Base-by-base conservation (phyloP, 495 filamentous ascomycete genomes). In the Aspergillus bertholletiae region DNA sequence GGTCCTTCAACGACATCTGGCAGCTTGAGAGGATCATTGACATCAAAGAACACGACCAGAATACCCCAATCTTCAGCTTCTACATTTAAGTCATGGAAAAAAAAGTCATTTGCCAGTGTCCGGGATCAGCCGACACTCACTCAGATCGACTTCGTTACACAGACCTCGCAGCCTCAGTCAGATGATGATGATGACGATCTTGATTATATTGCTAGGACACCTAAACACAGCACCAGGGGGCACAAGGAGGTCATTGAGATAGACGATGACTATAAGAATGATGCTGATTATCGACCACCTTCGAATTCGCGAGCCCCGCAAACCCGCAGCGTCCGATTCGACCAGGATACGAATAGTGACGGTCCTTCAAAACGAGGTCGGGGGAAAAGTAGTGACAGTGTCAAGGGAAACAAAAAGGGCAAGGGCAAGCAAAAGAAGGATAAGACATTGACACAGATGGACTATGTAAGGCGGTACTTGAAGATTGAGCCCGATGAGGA, bases 381-480 rank as follows among this genome's bases (percentile, higher is more conserved):
- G 18, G 65, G 53, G 49, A 61, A 59, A 46, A 68, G 58, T 46
- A 52, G 53, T 18, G 54, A 57, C 26, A 32, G 49, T 37, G 23
- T 34, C 22, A 65, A 55, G 22, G 48, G 58, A n/a, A 59, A 58
- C 15, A 62, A 66, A 17, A 73, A 67, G 32, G 56, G 58, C 1
- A 60, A 58, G 23, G 56, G 58, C 8, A 61, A 64, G 12, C 51
- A 63, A 45, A 68, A 69, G 52, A 62, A 64, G 17, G 64, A 74
- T 23, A 76, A 75, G 39, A 78, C 75, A 4, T 63, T 78, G 7
- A 78, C 75, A 9, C 75, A 78, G 54, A 78, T 78, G 73, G 64
- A 74, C 46, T 78, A 73, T 51, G 73, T 78, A 43, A 66, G 65
- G 26, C 73, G 69, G 3, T 71, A 68, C 40, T 59, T 75, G 35